phyloP scores from a whole-genome alignment of 1,284 basidiomycete genomes.

The Phellinidium pouzarii region DNA sequence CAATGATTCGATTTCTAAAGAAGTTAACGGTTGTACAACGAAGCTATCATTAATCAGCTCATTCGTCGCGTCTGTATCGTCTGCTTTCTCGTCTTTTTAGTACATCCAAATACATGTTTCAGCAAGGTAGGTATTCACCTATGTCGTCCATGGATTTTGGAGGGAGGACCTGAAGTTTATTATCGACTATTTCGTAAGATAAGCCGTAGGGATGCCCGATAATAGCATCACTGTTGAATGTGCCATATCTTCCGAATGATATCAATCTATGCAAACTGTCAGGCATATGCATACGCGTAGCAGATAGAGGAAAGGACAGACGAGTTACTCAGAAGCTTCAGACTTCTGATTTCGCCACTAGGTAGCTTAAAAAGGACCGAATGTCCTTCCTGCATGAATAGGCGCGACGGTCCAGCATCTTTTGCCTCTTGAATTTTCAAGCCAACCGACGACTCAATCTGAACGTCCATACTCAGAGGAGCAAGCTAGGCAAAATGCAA shows the following conservation, averaged over 20 bases:
- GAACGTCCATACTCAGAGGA: conserved; percentile 5
- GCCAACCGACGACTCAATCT: background rate
- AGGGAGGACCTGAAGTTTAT: conserved; percentile 55
- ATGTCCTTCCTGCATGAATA: conserved; percentile 50
- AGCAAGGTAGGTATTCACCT: conserved; percentile 51
- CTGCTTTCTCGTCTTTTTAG: conserved; percentile 33
- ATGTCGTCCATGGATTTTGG: conserved; percentile 66
- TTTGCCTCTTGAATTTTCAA: background rate
- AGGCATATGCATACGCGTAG: background rate
- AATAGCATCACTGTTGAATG: conserved; percentile 63
- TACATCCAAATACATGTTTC: background rate
- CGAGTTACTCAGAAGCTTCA: conserved; percentile 63
- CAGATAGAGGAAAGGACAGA: conserved; percentile 31
- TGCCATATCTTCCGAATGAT: conserved; percentile 67
- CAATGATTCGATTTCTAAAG: conserved; percentile 75
- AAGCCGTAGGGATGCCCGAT: conserved; percentile 70
- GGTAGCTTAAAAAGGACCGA: conserved; percentile 63
- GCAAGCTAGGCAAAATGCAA: too few relatives aligned
- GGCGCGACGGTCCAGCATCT: conserved; percentile 2
- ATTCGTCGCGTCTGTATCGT: conserved; percentile 87
- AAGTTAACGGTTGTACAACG: conserved; percentile 70
- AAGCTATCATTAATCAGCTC: conserved; percentile 81
- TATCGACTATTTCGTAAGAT: conserved; percentile 69
- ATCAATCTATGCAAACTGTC: conserved; percentile 41
- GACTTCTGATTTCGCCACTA: conserved; percentile 58